Evolutionary conservation across 768 basidiomycete species (phyloP), one percentile per base, ranked within the genome.

Genomic region (Phanerochaete sordida): DNA sequence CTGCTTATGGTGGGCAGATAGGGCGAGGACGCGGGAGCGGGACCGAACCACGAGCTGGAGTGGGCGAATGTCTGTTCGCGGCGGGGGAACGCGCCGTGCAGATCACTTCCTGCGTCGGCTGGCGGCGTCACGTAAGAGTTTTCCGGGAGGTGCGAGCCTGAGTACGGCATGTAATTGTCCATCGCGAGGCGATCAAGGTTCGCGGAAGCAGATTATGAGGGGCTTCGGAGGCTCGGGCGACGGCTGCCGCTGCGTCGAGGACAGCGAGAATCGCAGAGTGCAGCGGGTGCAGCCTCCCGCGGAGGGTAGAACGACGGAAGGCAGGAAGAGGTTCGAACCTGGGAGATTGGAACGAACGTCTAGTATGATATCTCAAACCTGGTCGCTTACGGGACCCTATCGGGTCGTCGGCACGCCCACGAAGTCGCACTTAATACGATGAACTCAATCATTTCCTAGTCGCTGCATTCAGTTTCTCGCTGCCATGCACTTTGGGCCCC

Each of bases 171-270:
- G 26, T 33, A 35, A 54, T 33, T 12, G 23, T 19, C 46, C 44
- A 48, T 48, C 23, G 11, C 19, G 39, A 21, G 21, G 43, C 44
- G 47, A 58, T 58, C 57, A 47, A 49, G 46, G 26, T 58, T 58
- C 46, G 47, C 57, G 57, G 57, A 58, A 58, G 57, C 57, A 49
- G 48, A 50, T 39, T 4, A n/a, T 28, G 21, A 49, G 7, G 57
- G 26, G 23, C 24, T 37, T 27, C 56, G 56, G 44, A 24, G 44
- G 26, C 44, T 43, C 27, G 27, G 35, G 53, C 37, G 53, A 11
- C 23, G 23, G 8, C 51, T 23, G 30, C 30, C 15, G 51, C 51
- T 12, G 13, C 51, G 51, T 16, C 33, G 51, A n/a, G 11, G 16
- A 30, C 26, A 31, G 51, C 19, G 51, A 23, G 30, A 15, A 16